These are phyloP conservation scores for Beauveria sp. DNA, from an alignment of 2,329 filamentous ascomycete species.

Conservation along the genomic window DNA sequence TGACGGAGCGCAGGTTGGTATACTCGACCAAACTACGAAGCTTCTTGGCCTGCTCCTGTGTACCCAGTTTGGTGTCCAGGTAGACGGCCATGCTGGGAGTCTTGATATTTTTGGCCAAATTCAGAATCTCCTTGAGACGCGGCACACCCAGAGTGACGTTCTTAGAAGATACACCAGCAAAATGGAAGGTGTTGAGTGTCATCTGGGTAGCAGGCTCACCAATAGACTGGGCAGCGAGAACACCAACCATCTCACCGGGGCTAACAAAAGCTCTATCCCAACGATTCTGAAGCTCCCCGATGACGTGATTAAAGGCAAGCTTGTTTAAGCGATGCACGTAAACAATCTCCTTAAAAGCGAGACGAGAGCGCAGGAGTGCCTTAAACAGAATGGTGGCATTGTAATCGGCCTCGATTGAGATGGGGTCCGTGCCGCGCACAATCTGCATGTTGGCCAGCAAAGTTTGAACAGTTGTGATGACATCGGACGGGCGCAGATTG, in stretches of 20 bases:
- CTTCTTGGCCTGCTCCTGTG: conserved; percentile 74
- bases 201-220: conserved; percentile 98
- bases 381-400: conserved; percentile 92
- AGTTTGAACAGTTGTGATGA: conserved; percentile 69
- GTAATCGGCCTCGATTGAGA: conserved; percentile 79
- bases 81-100: conserved; percentile 96
- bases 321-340: conserved; percentile 80
- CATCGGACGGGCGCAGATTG: conserved; percentile 81
- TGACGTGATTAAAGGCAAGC: conserved; percentile 82
- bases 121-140: conserved; percentile 98
- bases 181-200: conserved; percentile 99
- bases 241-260: conserved; percentile 98
- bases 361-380: conserved; percentile 76
- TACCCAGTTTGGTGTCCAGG: conserved; percentile 55
- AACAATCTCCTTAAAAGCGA: conserved; percentile 90
- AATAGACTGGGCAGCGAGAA: conserved; percentile 94
- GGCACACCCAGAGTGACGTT: conserved; percentile 99
- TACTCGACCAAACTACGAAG: conserved; percentile 89
- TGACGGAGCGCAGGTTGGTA: conserved; percentile 86
- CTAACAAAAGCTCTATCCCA: conserved; percentile 81
- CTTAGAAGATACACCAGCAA: conserved; percentile 98
- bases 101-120: conserved; percentile 96
- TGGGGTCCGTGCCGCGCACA: conserved; percentile 73
- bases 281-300: conserved; percentile 83
- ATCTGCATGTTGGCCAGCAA: conserved; percentile 73